Conservation (phyloP, 108 stramenopile genomes). For the Nitzschia inconspicua region DNA sequence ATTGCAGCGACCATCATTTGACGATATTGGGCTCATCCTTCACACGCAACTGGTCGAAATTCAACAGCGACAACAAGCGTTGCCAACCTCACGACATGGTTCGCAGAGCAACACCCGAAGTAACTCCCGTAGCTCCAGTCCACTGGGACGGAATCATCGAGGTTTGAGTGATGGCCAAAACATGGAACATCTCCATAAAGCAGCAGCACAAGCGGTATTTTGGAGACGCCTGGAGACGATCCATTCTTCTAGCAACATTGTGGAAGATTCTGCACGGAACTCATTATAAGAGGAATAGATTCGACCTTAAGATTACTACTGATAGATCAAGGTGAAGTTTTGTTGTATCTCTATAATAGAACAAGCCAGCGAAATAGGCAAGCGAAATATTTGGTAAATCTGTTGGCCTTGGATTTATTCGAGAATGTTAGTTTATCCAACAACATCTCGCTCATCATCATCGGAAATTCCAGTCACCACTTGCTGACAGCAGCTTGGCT, state of each 20-base stretch:
- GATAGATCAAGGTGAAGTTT: too few relatives aligned
- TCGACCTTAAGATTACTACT: too few relatives aligned
- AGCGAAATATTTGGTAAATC: too few relatives aligned
- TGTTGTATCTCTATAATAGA: too few relatives aligned
- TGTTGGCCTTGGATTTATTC: too few relatives aligned
- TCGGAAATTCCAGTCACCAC: too few relatives aligned
- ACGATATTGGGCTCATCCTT: not conserved
- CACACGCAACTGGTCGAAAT: not conserved
- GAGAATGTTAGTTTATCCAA: too few relatives aligned
- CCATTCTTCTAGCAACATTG: conserved; percentile 1
- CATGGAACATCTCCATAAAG: not conserved
- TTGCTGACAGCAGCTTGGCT: too few relatives aligned
- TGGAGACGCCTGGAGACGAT: not conserved
- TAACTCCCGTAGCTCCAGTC: not conserved
- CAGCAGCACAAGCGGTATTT: not conserved
- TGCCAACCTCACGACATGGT: not conserved
- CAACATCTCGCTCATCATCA: too few relatives aligned
- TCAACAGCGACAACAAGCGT: not conserved
- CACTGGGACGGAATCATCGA: not conserved
- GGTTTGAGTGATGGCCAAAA: not conserved
- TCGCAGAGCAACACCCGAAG: not conserved
- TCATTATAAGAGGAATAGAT: too few relatives aligned
- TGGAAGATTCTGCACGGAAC: too few relatives aligned
- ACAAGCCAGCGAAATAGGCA: too few relatives aligned
- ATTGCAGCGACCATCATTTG: not conserved